phyloP scores from a whole-genome alignment of 306 rosid species.

The Castanea sativa region DNA sequence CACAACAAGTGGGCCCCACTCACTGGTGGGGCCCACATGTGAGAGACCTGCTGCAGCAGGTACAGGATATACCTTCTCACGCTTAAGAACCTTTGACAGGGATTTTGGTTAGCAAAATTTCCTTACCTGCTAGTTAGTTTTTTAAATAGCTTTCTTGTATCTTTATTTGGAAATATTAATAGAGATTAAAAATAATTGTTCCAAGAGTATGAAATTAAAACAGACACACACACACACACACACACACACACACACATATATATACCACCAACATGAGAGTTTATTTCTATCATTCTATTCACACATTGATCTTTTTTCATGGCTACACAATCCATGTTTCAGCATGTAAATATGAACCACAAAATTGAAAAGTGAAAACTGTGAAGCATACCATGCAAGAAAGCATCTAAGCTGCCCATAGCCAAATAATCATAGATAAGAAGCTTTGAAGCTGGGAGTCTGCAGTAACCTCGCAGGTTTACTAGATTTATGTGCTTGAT shows the following conservation, averaged over 20 bases:
- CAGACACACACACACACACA: too few species aligned
- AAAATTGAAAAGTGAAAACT: neutral
- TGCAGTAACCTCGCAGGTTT: conserved; percentile 88
- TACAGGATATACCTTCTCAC: too few species aligned
- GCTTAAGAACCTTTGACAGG: neutral
- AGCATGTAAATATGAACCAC: conserved; percentile 1
- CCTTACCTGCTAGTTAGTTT: neutral
- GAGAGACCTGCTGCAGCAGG: too few species aligned
- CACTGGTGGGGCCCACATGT: too few species aligned
- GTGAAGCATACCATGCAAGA: conserved; percentile 75
- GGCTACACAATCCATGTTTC: neutral
- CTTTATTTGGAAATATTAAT: neutral
- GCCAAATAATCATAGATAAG: conserved; percentile 82
- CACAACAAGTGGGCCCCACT: too few species aligned
- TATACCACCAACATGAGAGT: neutral
- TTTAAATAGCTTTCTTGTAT: neutral
- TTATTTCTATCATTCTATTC: neutral
- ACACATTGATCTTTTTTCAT: neutral
- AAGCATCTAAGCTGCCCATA: conserved; percentile 81
- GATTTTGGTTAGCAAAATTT: neutral
- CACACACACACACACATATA: too few species aligned
- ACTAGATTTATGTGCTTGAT: conserved; percentile 87
- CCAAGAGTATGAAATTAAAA: neutral
- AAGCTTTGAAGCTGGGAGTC: conserved; percentile 85
- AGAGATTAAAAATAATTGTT: neutral